Evolutionary conservation across 2,329 filamentous ascomycete genomes (phyloP), one percentile per base, ranked within the genome.

Genomic region (Trichoderma sp.): DNA sequence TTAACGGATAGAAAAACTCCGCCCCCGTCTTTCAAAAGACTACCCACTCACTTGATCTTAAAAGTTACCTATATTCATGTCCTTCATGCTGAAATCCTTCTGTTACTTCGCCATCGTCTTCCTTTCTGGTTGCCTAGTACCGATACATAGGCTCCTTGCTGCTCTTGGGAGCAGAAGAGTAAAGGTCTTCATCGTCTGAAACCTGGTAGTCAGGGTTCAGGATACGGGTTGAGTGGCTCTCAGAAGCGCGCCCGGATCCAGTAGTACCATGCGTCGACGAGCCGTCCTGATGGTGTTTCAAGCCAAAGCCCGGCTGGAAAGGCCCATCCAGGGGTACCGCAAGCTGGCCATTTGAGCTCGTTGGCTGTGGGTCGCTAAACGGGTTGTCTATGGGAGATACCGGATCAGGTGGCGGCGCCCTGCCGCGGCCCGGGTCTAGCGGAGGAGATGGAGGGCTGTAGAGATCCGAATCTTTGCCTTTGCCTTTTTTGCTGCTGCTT

Each of bases 131-230:
- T 14, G 11, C 11, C 28, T 26, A 79, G 66, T 81, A 79, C 54
- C 78, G 77, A 68, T 79, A 78, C 51, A 76, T 68, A 24, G 80
- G 78, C 55, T 80, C 76, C 69, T 82, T 81, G 66, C 73, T 77
- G 18, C 52, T 58, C 72, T 78, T 81, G 24, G 77, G 74, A 18
- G 76, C 74, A n/a, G 79, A 75, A 54, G 80, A 78, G 66, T 84
- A 83, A 51, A 83, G 73, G 59, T 82, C 80, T 39, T 81, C 80
- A 43, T 79, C 77, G 46, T 79, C 76, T 4, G 75, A 77, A 32
- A 75, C 74, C n/a, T 79, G 75, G 16, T 73, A 66, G 55, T 59
- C 70, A 68, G 28, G 49, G 67, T 49, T 65, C 30, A 56, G 0
- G 21, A 63, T 56, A 34, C 71, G 66, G 4, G 70, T 73, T 34